A percentile compares a stretch with the other conserved stretches of the same genome.
phyloP scores from a whole-genome alignment of 1,284 basidiomycete species.

The Pisolithus thermaeus region DNA sequence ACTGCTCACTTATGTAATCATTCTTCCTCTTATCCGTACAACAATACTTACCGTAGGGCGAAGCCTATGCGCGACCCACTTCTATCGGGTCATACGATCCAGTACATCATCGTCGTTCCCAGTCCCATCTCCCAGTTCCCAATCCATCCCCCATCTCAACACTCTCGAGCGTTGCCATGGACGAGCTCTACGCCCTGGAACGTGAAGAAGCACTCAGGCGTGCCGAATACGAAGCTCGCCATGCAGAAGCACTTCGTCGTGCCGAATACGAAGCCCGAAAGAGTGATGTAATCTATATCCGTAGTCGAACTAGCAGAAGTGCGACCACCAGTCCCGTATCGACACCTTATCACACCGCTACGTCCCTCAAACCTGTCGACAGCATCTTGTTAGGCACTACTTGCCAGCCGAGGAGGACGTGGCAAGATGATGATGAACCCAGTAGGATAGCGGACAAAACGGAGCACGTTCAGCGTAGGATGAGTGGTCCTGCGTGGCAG shows the following conservation, averaged over 20 bases:
- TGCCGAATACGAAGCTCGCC: conserved; percentile 80
- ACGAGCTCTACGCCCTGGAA: conserved; percentile 84
- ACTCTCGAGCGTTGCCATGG: conserved; percentile 77
- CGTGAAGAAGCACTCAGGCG: conserved; percentile 76
- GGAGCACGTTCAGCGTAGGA: conserved; percentile 28
- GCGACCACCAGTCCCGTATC: conserved; percentile 66
- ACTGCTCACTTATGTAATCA: background rate
- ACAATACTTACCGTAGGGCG: conserved; percentile 33
- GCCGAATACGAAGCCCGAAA: conserved; percentile 70
- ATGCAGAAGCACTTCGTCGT: conserved; percentile 72
- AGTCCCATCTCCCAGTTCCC: conserved; percentile 28
- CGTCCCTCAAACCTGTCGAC: conserved; percentile 27
- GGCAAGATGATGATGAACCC: conserved; percentile 27
- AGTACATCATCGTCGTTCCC: conserved; percentile 38
- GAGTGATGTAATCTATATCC: conserved; percentile 48
- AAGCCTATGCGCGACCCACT: conserved; percentile 68
- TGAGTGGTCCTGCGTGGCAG: conserved; percentile 51
- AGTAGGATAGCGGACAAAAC: conserved; percentile 17
- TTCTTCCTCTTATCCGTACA: conserved; percentile 6
- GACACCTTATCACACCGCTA: conserved; percentile 38
- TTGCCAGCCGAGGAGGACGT: conserved; percentile 21
- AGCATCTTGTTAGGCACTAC: conserved; percentile 35
- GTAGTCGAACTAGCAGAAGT: conserved; percentile 49
- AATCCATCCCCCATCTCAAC: conserved; percentile 62
- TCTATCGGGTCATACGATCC: conserved; percentile 44